Conservation (phyloP, 345 rosid species). For the Eucalyptus globulus region DNA sequence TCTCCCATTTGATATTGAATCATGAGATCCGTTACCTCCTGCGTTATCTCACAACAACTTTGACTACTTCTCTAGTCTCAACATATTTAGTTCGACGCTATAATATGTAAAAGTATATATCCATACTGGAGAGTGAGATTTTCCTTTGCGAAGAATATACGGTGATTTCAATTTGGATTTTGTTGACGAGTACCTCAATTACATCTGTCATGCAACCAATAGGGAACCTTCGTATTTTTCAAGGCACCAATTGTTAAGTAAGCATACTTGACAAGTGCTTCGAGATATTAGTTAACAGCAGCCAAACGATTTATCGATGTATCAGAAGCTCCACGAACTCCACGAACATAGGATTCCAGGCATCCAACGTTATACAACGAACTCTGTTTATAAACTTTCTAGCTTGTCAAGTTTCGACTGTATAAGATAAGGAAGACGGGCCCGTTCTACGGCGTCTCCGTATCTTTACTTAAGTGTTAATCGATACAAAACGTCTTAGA, state of each 20-base stretch:
- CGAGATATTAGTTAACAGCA: background rate
- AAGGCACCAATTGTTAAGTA: background rate
- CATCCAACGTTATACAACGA: background rate
- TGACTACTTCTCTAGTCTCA: background rate
- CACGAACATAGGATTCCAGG: background rate
- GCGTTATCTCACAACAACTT: background rate
- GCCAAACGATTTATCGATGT: background rate
- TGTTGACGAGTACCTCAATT: background rate
- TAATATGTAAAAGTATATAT: background rate
- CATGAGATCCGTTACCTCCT: fast-evolving
- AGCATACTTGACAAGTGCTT: background rate
- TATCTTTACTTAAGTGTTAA: background rate
- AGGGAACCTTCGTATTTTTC: background rate
- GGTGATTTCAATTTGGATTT: background rate
- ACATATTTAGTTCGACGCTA: background rate
- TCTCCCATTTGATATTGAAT: background rate
- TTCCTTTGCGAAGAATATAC: background rate
- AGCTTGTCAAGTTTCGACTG: background rate
- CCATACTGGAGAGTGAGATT: background rate
- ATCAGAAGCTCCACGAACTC: background rate
- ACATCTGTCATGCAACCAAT: background rate
- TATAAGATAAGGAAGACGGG: background rate
- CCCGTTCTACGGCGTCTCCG: background rate
- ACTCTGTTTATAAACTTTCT: too few relatives aligned
- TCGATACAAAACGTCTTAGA: background rate